Conservation (phyloP, 2,329 filamentous ascomycete species). For the Lasiodiplodia gonubiensis region DNA sequence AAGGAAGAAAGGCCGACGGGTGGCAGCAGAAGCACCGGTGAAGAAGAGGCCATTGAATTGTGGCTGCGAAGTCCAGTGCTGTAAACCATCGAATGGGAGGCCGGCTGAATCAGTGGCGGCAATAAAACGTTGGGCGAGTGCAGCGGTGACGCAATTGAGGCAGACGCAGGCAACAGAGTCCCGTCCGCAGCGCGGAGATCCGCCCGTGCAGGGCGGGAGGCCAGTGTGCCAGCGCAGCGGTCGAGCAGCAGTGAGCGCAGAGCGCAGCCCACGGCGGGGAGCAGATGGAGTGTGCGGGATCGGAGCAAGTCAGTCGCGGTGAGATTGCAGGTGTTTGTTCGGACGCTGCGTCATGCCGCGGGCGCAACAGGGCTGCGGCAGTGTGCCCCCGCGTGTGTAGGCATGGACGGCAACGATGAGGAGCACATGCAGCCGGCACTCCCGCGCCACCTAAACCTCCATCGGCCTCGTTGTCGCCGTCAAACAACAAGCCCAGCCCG, state of each 20-base stretch:
- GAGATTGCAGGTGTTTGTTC: constrained; percentile 13
- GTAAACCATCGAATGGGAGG: not conserved
- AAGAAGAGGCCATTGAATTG: not conserved
- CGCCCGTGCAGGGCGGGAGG: constrained; percentile 9
- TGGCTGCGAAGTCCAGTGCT: not conserved
- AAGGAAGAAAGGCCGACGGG: constrained; percentile 21
- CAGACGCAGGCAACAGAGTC: not conserved
- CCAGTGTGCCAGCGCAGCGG: constrained; percentile 6
- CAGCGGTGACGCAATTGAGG: constrained; percentile 12
- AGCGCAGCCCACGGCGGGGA: not conserved
- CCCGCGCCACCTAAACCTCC: constrained; percentile 15
- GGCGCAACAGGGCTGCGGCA: not conserved
- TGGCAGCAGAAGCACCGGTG: not conserved
- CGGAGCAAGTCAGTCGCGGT: not conserved
- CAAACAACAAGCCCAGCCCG: not conserved
- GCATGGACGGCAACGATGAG: constrained; percentile 1
- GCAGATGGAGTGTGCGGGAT: not conserved
- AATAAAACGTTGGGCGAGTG: not conserved
- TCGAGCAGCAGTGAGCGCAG: not conserved
- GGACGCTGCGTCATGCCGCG: constrained; percentile 14
- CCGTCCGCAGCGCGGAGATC: constrained; percentile 16
- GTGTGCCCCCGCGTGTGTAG: constrained; percentile 4
- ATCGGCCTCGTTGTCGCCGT: constrained; percentile 1
- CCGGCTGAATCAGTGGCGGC: constrained; percentile 2
- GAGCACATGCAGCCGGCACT: constrained; percentile 19